Base-by-base conservation (phyloP, 495 filamentous ascomycete species). In the Clavariopsis aquatica region DNA sequence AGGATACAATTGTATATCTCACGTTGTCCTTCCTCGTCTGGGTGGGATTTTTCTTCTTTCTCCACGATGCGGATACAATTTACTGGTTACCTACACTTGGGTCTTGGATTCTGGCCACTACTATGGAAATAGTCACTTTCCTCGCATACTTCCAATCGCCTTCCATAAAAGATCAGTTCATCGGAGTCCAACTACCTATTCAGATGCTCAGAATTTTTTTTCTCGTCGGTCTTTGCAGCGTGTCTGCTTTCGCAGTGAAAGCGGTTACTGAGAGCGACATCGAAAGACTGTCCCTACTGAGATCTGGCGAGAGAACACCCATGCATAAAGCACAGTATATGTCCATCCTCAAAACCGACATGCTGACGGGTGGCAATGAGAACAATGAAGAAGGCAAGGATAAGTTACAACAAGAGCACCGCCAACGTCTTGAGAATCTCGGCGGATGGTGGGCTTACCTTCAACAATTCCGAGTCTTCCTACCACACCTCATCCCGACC, bases 371-470 rank as follows among this genome's bases (percentile, higher is more conserved):
- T 23, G 31, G 47, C 54, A 36, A 58, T 20, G 46, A 58, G 13
- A 43, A 65, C 26, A 66, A 69, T 17, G 64, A 71, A 22, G 52
- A 60, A 13, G 53, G 55, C 17, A 65, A 67, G 12, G 27, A 49
- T 68, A 69, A 52, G 5, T 10, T 49, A 10, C 38, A 17, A 43
- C 38, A 43, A 17, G 47, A 56, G 34, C 62, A 65, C 23, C 66
- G 61, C 26, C 51, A 70, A 46, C 66, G 74, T 24, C 68, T 76
- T 2, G 55, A 72, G 55, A 62, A 71, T 34, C 60, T 68, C 20
- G 74, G 72, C 27, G 72, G 67, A 49, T 76, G 73, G 72, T 61
- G 68, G 45, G 67, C 60, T 17, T 77, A 76, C 62, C 31, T 73
- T 13, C 69, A 72, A 49, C 62, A 66, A 12, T 77, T 70, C 62